phyloP scores from a whole-genome alignment of 345 rosid species.

The Hibiscus tridactylites region DNA sequence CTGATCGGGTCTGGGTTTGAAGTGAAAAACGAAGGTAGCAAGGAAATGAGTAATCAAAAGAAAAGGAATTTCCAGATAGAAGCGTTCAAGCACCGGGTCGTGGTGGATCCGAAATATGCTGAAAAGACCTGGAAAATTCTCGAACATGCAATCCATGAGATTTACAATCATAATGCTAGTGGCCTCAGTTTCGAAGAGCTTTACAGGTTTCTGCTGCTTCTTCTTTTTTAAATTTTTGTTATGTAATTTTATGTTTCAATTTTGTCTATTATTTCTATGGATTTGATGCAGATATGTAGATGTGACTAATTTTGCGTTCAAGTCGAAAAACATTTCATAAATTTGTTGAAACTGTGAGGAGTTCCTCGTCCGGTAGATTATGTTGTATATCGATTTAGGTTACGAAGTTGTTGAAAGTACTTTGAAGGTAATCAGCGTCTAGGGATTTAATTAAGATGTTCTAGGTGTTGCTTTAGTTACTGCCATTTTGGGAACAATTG shows the following conservation, averaged over 20 bases:
- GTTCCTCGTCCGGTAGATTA: neutral
- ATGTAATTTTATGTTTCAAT: neutral
- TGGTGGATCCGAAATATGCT: constrained; percentile 95
- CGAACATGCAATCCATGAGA: constrained; percentile 95
- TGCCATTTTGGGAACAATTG: neutral
- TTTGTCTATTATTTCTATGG: neutral
- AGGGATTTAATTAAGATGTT: neutral
- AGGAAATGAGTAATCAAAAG: constrained; percentile 83
- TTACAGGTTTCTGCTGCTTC: constrained; percentile 46
- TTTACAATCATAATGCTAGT: constrained; percentile 97
- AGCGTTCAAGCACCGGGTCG: constrained; percentile 96
- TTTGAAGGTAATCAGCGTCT: neutral
- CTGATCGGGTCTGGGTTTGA: constrained; percentile 11
- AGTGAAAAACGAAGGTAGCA: neutral
- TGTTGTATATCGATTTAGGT: neutral
- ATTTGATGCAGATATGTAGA: neutral
- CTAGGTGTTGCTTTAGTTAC: neutral
- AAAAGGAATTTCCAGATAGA: constrained; percentile 96
- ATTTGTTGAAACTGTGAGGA: neutral
- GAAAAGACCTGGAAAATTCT: constrained; percentile 97
- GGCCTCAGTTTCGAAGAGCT: constrained; percentile 98
- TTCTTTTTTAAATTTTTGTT: neutral
- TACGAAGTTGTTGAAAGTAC: neutral
- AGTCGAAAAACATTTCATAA: neutral
- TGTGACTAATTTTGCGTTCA: neutral